Evolutionary conservation across 345 rosid species (phyloP), one percentile per base, ranked within the genome.

Genomic region (Odontarrhena argentea): DNA sequence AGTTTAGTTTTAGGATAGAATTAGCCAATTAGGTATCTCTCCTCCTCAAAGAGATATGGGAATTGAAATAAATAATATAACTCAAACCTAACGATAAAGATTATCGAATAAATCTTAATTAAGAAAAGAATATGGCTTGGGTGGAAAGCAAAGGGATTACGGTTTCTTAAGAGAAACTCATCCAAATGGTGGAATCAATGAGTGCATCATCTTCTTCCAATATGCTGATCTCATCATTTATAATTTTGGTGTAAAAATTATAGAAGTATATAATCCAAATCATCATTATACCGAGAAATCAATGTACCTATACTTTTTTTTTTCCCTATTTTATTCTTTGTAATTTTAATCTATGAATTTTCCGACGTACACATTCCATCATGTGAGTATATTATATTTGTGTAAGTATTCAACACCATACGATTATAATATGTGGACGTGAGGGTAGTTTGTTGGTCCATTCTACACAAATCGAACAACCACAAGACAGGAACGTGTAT

Each of bases 141-240:
- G 35, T 51, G 48, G 67, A 66, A 73, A 73, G 77, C 77, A 65
- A 73, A 56, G 60, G 53, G 77, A 59, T 73, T 73, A 66, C 72
- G 77, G 71, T 65, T 58, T 51, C 77, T 73, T 73, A 36, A 66
- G 71, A 66, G 50, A 59, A 73, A 66, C 77, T 73, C 77, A 59
- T 73, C 66, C 55, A 65, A 64, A 41, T 58, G 66, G 76, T 73
- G 67, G 71, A 73, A 57, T 51, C 67, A 73, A 65, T 73, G 76
- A 73, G 71, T 73, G 38, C 76, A 58, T 50, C 69, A 62, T 14
- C 67, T 69, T 69, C 60, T 44, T 53, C 30, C 61, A 60, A 52
- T 52, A 66, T 59, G 50, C 53, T 72, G 55, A 9, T 59, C 61
- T 58, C 67, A 73, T 73, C 60, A 72, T 57, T 42, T 32, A 13